These are phyloP conservation scores for Candida ovalis DNA, from an alignment of 805 yeast species.

Conservation along the genomic window DNA sequence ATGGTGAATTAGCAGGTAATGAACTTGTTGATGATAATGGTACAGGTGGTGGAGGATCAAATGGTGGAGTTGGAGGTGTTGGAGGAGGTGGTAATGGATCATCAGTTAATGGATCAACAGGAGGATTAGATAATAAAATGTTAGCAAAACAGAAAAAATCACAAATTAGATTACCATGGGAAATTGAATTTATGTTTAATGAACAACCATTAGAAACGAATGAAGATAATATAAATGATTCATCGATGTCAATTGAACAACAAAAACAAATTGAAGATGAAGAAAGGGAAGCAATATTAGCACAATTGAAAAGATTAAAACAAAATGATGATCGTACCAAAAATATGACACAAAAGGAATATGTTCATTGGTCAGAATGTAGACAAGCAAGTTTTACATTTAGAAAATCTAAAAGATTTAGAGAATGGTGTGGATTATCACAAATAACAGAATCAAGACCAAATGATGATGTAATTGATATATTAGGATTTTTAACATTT, in stretches of 20 bases:
- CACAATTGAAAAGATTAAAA: slow-evolving; percentile 83
- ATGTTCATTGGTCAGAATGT: slow-evolving; percentile 98
- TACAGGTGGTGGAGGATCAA: slow-evolving; percentile 21
- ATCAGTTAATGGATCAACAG: slow-evolving; percentile 11
- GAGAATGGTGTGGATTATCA: slow-evolving; percentile 93
- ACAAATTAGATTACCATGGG: slow-evolving; percentile 90
- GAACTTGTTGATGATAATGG: slow-evolving; percentile 31
- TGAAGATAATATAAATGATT: slow-evolving; percentile 51
- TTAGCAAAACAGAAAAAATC: slow-evolving; percentile 65
- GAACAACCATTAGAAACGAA: slow-evolving; percentile 81
- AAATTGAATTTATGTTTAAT: slow-evolving; percentile 84
- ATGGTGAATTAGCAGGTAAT: slow-evolving; percentile 41
- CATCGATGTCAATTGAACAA: slow-evolving; percentile 2
- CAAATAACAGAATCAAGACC: slow-evolving; percentile 86
- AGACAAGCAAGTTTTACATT: slow-evolving; percentile 96
- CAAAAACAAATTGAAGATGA: slow-evolving; percentile 57
- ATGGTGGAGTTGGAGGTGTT: slow-evolving; percentile 37
- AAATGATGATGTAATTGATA: slow-evolving; percentile 94
- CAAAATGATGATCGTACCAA: slow-evolving; percentile 92
- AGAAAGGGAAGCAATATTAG: slow-evolving; percentile 83
- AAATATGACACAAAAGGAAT: slow-evolving; percentile 94
- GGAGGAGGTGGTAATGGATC: slow-evolving; percentile 30
- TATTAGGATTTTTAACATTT: slow-evolving; percentile 89
- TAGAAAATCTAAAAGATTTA: slow-evolving; percentile 86
- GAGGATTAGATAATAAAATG: slow-evolving; percentile 39